Evolutionary conservation across 108 stramenopile genomes (phyloP), one percentile per base, ranked within the genome.

Genomic region (Nannochloropsis granulata): DNA sequence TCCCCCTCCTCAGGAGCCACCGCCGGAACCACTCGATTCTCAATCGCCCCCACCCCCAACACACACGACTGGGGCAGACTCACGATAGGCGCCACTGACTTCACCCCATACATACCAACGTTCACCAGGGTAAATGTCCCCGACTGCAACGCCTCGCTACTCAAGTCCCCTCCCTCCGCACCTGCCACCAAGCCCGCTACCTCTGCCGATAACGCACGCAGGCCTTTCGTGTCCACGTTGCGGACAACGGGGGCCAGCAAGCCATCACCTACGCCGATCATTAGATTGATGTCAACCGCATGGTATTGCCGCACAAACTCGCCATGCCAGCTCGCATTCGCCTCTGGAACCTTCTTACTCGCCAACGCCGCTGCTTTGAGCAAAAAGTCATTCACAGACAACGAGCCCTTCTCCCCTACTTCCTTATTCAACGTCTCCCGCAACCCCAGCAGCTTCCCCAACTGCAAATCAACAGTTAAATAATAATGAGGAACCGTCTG

Each of bases 61-160:
- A 93, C 92, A 84, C 93, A 94, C 13, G 95, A 94, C 91, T 99
- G 99, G n/a, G 99, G 99, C 85, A 93, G 92, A 78, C 91, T 92
- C 89, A 99, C 95, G 83, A 99, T 96, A 25, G 97, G 96, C 21
- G 94, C 94, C 80, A 93, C 94, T 81, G 92, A 92, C 90, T 94
- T 94, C n/a, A 98, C 94, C 21, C 99, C 99, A 88, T 92, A 99
- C 92, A 94, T 96, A 23, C 99, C 99, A 79, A 99, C 86, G 91
- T 99, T 99, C 82, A 93, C 92, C 81, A 99, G 88, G 46, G 94
- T 93, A 86, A 95, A 93, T 43, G 95, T 95, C 43, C 94, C 95
- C 24, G 86, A 80, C 83, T 87, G 82, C 21, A 21, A 46, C 34
- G 80, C 24, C 25, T 23, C 79, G 23, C 24, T 24, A 14, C 23